phyloP scores from a whole-genome alignment of 148 eudicot genomes.

The Rhododendron vialii region DNA sequence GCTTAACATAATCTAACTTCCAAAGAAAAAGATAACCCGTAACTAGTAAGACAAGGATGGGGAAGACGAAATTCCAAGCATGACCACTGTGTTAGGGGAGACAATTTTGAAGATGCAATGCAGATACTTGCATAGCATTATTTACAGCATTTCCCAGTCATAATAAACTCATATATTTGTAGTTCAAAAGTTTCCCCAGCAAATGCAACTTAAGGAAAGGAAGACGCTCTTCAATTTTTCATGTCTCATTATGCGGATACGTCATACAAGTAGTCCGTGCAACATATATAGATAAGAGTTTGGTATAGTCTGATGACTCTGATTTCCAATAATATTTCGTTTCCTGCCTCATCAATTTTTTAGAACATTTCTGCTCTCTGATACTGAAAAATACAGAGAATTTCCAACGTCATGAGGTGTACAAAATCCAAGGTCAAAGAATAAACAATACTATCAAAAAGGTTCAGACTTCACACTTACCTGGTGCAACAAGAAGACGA shows the following conservation, averaged over 20 bases:
- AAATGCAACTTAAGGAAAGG: background rate
- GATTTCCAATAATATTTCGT: background rate
- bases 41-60: background rate
- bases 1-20: background rate
- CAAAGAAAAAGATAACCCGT: background rate
- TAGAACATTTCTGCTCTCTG: background rate
- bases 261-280: background rate
- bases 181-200: background rate
- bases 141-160: background rate
- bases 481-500: conserved; percentile 70
- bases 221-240: background rate
- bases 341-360: background rate
- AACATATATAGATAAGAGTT: background rate
- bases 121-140: background rate
- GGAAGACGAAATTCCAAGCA: background rate
- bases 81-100: background rate
- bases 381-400: background rate
- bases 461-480: conserved; percentile 19
- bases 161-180: background rate
- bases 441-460: background rate
- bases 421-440: background rate
- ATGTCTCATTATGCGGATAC: background rate
- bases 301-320: background rate
- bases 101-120: background rate
- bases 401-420: background rate